These are phyloP conservation scores for Styphnolobium japonicum DNA, from an alignment of 306 rosid genomes.

Conservation along the genomic window DNA sequence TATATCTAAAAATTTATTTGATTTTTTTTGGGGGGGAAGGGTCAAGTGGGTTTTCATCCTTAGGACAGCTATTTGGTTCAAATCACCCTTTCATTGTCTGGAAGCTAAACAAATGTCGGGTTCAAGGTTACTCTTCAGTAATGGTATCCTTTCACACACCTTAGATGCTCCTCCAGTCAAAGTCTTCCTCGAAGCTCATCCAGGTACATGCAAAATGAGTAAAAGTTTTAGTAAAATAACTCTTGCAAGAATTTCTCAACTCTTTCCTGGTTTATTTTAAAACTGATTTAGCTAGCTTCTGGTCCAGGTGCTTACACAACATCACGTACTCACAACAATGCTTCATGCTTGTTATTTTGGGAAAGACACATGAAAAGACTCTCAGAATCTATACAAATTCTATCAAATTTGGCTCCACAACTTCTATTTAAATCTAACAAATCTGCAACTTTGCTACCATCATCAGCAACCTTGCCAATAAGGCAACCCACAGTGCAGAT, in stretches of 20 bases:
- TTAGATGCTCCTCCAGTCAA: slow-evolving; percentile 56
- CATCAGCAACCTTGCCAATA: slow-evolving; percentile 20
- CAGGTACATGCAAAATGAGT: slow-evolving; percentile 43
- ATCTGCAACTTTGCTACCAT: slow-evolving; percentile 16
- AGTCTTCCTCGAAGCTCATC: slow-evolving; percentile 62
- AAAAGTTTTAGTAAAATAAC: neutral
- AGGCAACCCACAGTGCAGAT: slow-evolving; percentile 44
- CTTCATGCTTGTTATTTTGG: slow-evolving; percentile 74
- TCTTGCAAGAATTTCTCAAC: neutral
- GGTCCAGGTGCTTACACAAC: slow-evolving; percentile 87
- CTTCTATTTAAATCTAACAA: slow-evolving; percentile 47
- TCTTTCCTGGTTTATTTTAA: slow-evolving; percentile 2
- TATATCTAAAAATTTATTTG: neutral
- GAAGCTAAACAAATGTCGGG: slow-evolving; percentile 23
- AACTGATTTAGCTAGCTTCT: slow-evolving; percentile 6
- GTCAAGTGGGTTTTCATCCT: neutral
- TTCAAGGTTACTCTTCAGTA: slow-evolving; percentile 58
- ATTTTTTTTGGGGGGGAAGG: neutral
- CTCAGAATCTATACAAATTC: slow-evolving; percentile 52
- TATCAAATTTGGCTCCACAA: slow-evolving; percentile 50
- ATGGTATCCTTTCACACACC: slow-evolving; percentile 52
- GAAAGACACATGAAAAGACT: slow-evolving; percentile 77
- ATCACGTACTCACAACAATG: slow-evolving; percentile 72
- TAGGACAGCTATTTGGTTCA: neutral
- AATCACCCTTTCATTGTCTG: slow-evolving; percentile 8